Conservation (phyloP, 768 basidiomycete genomes). For the Pleurotus tuoliensis region DNA sequence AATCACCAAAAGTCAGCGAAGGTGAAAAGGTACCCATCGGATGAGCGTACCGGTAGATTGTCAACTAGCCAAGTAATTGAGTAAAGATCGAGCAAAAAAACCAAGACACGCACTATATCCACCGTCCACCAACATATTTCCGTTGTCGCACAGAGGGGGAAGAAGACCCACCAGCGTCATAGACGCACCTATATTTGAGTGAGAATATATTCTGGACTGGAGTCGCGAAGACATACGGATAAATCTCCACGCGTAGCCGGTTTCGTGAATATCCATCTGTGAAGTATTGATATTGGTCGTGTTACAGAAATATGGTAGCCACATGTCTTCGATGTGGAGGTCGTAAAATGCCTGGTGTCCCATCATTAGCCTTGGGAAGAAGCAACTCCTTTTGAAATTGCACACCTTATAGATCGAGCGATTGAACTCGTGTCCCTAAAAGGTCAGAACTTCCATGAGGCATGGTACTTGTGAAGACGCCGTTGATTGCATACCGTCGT, state of each 20-base stretch:
- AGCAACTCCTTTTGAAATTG: neutral
- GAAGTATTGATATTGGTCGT: constrained; percentile 96
- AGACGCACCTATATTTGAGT: constrained; percentile 65
- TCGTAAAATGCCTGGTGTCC: constrained; percentile 78
- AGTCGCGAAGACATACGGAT: constrained; percentile 50
- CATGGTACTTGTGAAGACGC: constrained; percentile 7
- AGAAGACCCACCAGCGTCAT: constrained; percentile 96
- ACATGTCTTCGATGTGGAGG: constrained; percentile 96
- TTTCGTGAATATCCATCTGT: constrained; percentile 95
- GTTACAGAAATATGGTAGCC: constrained; percentile 98
- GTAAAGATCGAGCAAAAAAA: neutral
- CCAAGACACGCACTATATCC: constrained; percentile 64
- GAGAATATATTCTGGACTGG: neutral
- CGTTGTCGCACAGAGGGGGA: constrained; percentile 93
- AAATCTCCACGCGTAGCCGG: constrained; percentile 97
- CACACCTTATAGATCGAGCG: constrained; percentile 86
- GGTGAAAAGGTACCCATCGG: neutral
- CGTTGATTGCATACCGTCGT: constrained; percentile 54
- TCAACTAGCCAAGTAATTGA: constrained; percentile 52
- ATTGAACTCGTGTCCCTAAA: constrained; percentile 91
- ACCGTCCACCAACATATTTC: constrained; percentile 87
- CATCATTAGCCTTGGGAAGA: neutral
- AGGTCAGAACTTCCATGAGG: constrained; percentile 5
- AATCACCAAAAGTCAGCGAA: neutral
- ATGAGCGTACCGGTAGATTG: constrained; percentile 68